phyloP scores from a whole-genome alignment of 176 grass and related monocot genomes.

The Ensete ventricosum region DNA sequence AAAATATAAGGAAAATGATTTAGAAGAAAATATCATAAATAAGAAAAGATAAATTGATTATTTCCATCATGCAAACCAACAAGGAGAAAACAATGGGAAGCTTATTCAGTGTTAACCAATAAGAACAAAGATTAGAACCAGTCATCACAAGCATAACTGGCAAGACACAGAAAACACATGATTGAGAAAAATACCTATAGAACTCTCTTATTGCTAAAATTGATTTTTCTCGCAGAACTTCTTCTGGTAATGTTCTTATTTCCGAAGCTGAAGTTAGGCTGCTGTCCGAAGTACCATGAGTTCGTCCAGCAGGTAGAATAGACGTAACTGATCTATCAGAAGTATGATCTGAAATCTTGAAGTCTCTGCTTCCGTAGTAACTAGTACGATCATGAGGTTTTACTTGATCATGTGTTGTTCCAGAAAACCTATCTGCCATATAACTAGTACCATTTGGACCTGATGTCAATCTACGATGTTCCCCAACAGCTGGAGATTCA shows the following conservation, averaged over 20 bases:
- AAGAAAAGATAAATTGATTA: no score
- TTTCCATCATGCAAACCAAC: background rate
- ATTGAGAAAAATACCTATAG: conserved; percentile 49
- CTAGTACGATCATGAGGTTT: conserved; percentile 22
- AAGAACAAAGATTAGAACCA: background rate
- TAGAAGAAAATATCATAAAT: no score
- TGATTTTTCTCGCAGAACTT: conserved; percentile 62
- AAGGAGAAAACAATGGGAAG: background rate
- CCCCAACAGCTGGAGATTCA: conserved; percentile 24
- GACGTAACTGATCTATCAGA: conserved; percentile 30
- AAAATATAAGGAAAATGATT: no score
- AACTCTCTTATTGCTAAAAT: conserved; percentile 74
- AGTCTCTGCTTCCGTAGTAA: background rate
- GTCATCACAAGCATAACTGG: background rate
- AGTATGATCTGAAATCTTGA: conserved; percentile 34
- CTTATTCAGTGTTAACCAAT: background rate
- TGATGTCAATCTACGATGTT: conserved; percentile 37
- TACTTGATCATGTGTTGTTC: background rate
- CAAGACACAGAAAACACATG: background rate
- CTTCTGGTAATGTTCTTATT: conserved; percentile 49
- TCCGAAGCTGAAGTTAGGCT: conserved; percentile 33
- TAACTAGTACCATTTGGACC: conserved; percentile 40
- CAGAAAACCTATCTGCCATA: conserved; percentile 13
- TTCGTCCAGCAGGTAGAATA: conserved; percentile 33
- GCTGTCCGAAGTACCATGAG: conserved; percentile 27